Base-by-base conservation (phyloP, 352 stramenopile species). In the Phytopythium mirpurense region DNA sequence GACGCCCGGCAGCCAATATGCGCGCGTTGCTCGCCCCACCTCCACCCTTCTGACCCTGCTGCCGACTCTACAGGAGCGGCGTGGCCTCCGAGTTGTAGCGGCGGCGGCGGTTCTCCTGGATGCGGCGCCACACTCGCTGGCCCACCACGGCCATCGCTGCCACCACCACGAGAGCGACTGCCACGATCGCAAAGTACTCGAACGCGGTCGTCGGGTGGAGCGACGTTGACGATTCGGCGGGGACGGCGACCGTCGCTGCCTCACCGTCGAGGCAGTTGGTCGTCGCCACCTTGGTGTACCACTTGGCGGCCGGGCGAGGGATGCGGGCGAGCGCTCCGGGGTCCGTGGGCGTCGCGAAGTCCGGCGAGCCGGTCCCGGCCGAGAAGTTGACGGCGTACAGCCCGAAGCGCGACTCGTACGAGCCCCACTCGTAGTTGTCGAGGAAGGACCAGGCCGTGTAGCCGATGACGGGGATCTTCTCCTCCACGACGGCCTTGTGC, bases 321-420 rank as follows among this genome's bases (percentile, higher is more conserved):
- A 69, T 72, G 6, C 72, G 67, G 21, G 21, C 43, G 11, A 83
- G 45, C n/a, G n/a, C n/a, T 21, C n/a, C 43, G 11, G 80, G 45
- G 26, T 78, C 65, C 24, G 51, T 59, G 2, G 64, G 64, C n/a
- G 58, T 43, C 37, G 56, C 63, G 41, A 68, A 48, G 3, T 51
- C 46, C n/a, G n/a, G n/a, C 5, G 60, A 66, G 12, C 64, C 64
- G 0, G 56, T 61, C 49, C 68, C 44, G 27, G 51, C 44, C 34
- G 72, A 72, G 57, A 74, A 87, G 49, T 87, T 73, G 41, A 83
- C 72, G 60, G 83, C 80, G 62, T 78, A 87, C 41, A 87, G 64
- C 14, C 76, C 76, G 60, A 84, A 87, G 47, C 76, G 72, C 9
- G 68, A 63, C 19, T 60, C 57, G 57, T 67, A 82, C 46, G 70